These are phyloP conservation scores for Rhodocollybia butyracea DNA, from an alignment of 768 basidiomycete species.

Conservation along the genomic window DNA sequence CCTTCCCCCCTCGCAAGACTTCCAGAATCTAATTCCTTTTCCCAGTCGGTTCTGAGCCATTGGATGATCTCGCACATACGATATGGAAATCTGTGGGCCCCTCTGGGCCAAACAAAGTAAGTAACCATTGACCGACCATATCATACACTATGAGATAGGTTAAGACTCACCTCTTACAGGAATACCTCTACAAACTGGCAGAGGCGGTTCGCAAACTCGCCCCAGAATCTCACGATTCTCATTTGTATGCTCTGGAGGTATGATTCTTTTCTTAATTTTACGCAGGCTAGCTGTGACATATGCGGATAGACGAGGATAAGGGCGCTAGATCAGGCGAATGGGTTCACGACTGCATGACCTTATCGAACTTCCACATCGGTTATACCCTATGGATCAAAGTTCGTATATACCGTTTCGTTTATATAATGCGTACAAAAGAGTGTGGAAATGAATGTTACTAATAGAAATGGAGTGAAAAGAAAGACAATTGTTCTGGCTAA, in stretches of 20 bases:
- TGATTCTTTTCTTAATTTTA: neutral
- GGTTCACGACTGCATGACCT: too few relatives aligned
- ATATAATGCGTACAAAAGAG: neutral
- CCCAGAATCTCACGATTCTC: conserved; percentile 70
- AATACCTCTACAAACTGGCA: conserved; percentile 81
- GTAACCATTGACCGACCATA: neutral
- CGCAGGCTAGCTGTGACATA: conserved; percentile 46
- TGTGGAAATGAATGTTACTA: neutral
- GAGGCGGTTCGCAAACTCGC: conserved; percentile 71
- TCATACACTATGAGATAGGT: neutral
- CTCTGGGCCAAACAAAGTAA: conserved; percentile 86
- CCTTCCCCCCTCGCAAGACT: neutral
- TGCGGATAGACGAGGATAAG: neutral
- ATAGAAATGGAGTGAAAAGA: neutral
- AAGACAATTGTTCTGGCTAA: neutral
- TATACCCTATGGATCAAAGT: too few relatives aligned
- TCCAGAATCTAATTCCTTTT: neutral
- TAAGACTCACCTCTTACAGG: conserved; percentile 38
- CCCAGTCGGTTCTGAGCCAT: conserved; percentile 78
- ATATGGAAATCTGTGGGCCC: conserved; percentile 82
- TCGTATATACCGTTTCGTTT: too few relatives aligned
- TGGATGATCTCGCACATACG: conserved; percentile 59
- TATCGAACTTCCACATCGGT: too few relatives aligned
- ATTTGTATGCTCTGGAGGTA: conserved; percentile 77
- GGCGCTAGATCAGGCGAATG: neutral